These are phyloP conservation scores for Verticillium alfalfae DNA, from an alignment of 2,329 filamentous ascomycete species.

Conservation along the genomic window DNA sequence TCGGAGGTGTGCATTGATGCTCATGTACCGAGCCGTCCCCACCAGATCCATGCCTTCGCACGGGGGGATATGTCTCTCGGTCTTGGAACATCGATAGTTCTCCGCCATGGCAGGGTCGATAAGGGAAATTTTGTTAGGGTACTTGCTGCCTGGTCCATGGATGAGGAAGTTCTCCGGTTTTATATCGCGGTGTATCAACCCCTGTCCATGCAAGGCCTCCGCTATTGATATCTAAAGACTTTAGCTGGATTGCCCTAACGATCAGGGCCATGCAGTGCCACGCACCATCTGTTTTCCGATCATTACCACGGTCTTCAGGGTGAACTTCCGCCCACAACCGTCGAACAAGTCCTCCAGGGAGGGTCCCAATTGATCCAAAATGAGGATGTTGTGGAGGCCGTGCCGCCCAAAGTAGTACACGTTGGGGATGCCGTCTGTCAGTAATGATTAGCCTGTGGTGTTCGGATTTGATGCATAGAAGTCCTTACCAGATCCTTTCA, in stretches of 20 bases:
- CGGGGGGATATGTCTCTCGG: conserved; percentile 98
- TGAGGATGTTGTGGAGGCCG: background rate
- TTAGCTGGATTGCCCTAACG: background rate
- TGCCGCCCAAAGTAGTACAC: background rate
- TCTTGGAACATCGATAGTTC: conserved; percentile 97
- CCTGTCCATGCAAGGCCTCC: conserved; percentile 76
- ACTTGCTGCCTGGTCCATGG: conserved; percentile 83
- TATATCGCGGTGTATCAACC: conserved; percentile 97
- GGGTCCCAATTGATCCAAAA: background rate
- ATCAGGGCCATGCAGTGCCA: background rate
- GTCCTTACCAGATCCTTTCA: too few species aligned
- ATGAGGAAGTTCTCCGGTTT: conserved; percentile 99
- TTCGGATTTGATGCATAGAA: too few species aligned
- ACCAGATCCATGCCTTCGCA: conserved; percentile 94
- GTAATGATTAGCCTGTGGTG: too few species aligned
- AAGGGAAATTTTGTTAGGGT: conserved; percentile 96
- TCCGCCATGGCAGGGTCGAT: conserved; percentile 99
- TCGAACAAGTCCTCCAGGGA: background rate
- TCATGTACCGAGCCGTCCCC: conserved; percentile 97
- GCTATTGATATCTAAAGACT: background rate
- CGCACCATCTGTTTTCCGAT: background rate
- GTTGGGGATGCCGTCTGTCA: background rate
- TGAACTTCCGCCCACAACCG: background rate
- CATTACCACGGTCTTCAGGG: background rate
- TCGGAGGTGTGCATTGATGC: conserved; percentile 97